Percentiles rank a stretch among this genome's conserved stretches.
Conservation (phyloP, 73 alveolate species). For the Paramecium sonneborni region DNA sequence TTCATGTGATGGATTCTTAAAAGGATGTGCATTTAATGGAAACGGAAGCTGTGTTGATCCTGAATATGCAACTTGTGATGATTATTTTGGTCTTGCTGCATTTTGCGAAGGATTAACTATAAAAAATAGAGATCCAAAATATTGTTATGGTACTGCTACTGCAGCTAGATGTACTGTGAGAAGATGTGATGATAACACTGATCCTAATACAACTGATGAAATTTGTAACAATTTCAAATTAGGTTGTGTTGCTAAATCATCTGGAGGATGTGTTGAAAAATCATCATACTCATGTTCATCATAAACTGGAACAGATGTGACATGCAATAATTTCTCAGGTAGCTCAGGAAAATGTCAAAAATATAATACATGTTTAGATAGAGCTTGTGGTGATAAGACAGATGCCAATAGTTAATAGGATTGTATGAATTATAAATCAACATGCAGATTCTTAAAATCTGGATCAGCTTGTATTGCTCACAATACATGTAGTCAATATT, state of each 20-base stretch:
- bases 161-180: not conserved
- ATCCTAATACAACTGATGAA: not conserved
- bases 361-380: not conserved
- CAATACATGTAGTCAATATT: not conserved
- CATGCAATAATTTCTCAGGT: not conserved
- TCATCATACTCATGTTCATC: not conserved
- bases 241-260: not conserved
- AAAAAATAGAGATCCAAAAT: not conserved
- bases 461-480: not conserved
- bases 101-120: not conserved
- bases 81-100: not conserved
- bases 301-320: not conserved
- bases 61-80: not conserved
- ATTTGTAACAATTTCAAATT: not conserved
- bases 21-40: slow-evolving; percentile 22
- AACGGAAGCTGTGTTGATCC: not conserved
- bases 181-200: not conserved
- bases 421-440: not conserved
- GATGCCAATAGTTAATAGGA: not conserved
- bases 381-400: not conserved
- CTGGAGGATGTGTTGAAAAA: not conserved
- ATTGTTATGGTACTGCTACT: not conserved
- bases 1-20: not conserved
- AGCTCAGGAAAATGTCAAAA: not conserved
- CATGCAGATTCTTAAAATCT: not conserved